Evolutionary conservation across 148 eudicot species (phyloP).

Genomic region (Persicaria tinctoria): DNA sequence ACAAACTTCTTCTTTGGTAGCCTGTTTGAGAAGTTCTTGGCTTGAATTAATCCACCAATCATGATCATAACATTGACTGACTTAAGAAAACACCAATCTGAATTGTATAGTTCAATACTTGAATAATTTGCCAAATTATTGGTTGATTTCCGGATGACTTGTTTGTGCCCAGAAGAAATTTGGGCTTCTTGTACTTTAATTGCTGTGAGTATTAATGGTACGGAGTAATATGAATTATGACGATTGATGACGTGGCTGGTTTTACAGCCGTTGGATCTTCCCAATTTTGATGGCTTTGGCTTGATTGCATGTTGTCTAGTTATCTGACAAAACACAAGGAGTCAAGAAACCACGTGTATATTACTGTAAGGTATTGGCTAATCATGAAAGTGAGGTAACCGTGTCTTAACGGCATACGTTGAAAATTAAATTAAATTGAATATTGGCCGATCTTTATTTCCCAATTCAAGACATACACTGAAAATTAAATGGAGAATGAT

Average conservation of each 20-base stretch:
- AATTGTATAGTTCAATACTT: background rate
- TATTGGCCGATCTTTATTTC: too few species aligned
- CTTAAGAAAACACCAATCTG: background rate
- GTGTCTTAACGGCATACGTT: too few species aligned
- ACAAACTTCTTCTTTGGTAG: slow-evolving; percentile 72
- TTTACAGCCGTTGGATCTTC: slow-evolving; percentile 2
- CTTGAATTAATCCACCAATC: slow-evolving; percentile 17
- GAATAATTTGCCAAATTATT: background rate
- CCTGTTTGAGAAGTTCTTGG: slow-evolving; percentile 12
- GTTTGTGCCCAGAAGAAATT: background rate
- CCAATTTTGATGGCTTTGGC: background rate
- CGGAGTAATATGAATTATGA: background rate
- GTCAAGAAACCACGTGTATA: too few species aligned
- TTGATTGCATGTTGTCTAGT: background rate
- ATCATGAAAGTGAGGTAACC: too few species aligned
- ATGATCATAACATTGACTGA: background rate
- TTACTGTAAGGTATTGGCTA: too few species aligned
- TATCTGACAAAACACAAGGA: background rate
- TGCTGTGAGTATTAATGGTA: background rate
- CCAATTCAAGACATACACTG: too few species aligned
- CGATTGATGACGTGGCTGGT: background rate
- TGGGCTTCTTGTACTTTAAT: background rate
- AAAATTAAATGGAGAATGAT: too few species aligned
- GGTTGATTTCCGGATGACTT: background rate
- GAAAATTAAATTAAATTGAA: too few species aligned